Conservation (phyloP, 257 asterid genomes). For the Ophiorrhiza pumila region DNA sequence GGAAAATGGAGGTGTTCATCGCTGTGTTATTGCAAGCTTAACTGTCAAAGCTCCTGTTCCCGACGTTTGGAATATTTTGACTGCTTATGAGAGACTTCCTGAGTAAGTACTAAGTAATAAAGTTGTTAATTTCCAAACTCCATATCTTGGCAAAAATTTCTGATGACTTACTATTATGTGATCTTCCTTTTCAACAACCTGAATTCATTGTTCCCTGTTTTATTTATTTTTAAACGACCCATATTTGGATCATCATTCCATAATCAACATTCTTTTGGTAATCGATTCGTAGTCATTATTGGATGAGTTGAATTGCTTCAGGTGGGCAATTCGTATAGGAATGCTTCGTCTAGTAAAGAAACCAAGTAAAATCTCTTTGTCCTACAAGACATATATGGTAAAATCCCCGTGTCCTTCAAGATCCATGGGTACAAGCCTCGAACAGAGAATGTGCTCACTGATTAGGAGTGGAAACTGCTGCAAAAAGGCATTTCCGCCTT, state of each 20-base stretch:
- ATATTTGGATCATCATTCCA: not conserved
- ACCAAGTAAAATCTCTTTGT: not conserved
- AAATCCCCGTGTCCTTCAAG: not conserved
- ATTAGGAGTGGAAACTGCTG: not conserved
- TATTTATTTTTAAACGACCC: not conserved
- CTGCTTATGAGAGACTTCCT: constrained; percentile 83
- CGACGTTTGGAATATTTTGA: constrained; percentile 86
- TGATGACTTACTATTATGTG: not conserved
- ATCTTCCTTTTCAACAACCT: not conserved
- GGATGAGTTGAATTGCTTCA: not conserved
- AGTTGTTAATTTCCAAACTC: not conserved
- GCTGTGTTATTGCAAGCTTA: constrained; percentile 89
- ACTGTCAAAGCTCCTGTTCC: constrained; percentile 87
- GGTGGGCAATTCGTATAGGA: not conserved
- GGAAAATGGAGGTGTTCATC: constrained; percentile 98
- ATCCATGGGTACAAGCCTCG: not conserved
- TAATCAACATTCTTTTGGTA: not conserved
- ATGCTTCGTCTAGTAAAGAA: not conserved
- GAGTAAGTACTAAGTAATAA: constrained; percentile 59
- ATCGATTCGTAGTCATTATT: not conserved
- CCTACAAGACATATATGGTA: not conserved
- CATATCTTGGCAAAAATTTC: not conserved
- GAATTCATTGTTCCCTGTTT: not conserved
- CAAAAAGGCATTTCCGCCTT: not conserved
- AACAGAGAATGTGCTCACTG: not conserved